A percentile compares a stretch with the other conserved stretches of the same genome.
Evolutionary conservation across 106 monocot species (phyloP).

Genomic region (Dendrobium nobile): DNA sequence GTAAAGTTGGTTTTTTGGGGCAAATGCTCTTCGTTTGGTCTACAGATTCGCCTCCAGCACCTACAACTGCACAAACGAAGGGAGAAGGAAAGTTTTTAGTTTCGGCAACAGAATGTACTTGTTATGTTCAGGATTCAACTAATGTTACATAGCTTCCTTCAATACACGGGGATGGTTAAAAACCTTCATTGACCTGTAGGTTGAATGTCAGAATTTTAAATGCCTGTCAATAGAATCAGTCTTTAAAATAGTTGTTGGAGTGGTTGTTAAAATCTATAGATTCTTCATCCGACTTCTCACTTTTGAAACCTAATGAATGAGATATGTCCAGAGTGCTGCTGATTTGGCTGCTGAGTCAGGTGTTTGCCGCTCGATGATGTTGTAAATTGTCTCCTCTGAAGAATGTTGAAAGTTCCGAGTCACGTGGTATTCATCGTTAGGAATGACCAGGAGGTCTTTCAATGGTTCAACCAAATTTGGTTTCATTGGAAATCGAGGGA

Average conservation of each 20-base stretch:
- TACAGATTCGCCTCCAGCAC: background rate
- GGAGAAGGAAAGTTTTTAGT: background rate
- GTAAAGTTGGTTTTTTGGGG: background rate
- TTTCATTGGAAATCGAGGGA: background rate
- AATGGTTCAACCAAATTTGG: constrained; percentile 7
- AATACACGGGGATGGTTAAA: constrained; percentile 31
- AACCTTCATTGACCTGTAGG: constrained; percentile 31
- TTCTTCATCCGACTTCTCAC: constrained; percentile 34
- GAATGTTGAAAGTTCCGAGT: constrained; percentile 7
- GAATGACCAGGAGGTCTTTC: background rate
- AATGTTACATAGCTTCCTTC: constrained; percentile 48
- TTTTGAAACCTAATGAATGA: constrained; percentile 43
- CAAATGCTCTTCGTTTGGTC: background rate
- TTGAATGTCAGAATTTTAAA: constrained; percentile 15
- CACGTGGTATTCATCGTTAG: background rate
- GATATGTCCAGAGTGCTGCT: constrained; percentile 26
- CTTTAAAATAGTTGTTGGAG: constrained; percentile 31
- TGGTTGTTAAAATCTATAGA: constrained; percentile 38
- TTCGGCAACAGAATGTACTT: constrained; percentile 11
- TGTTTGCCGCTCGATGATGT: constrained; percentile 15
- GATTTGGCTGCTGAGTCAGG: constrained; percentile 27
- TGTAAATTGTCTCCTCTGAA: constrained; percentile 14
- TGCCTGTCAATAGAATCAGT: constrained; percentile 29
- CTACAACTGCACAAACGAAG: background rate
- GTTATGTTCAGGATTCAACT: constrained; percentile 8